Evolutionary conservation across 2,329 filamentous ascomycete species (phyloP), one percentile per base, ranked within the genome.

Genomic region (Colletotrichum euphorbiae): DNA sequence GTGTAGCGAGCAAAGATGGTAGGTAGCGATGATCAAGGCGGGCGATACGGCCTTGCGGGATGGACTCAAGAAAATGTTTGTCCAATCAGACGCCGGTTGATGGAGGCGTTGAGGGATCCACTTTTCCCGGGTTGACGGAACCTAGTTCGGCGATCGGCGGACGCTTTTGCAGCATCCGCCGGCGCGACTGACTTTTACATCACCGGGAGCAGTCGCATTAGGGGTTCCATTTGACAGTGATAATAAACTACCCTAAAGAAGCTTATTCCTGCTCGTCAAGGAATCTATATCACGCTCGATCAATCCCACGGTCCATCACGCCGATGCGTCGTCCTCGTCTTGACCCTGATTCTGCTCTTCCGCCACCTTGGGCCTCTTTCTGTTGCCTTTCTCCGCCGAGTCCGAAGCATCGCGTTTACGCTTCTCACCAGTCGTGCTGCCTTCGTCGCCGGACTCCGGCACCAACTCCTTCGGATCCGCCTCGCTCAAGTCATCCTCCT

Each of bases 401-500:
- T 38, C 57, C 46, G 46, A 38, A 5, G 46, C 31, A 33, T 57
- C 19, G 17, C 36, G 68, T 58, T 62, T 46, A 3, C 58, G 55
- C 54, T 58, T 71, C 48, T 19, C 33, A 13, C 63, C 50, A 6
- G 51, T 13, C 21, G 13, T 13, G 24, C 7, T 48, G 7, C 43
- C 45, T n/a, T 52, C 67, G 3, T 55, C 50, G n/a, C 6, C 54
- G 3, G 52, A 46, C 28, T 68, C 64, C 6, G 42, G 33, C 31
- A 55, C 58, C 48, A 68, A 38, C n/a, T 56, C 64, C 9, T 17
- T 54, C 7, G 51, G 33, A 19, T 62, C 58, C 8, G 43, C 59
- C 59, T 67, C 24, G 38, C 58, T 68, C 24, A 63, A 28, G 12
- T 59, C 40, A 31, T 69, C 62, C 31, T 36, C 62, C 33, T 69